Base-by-base conservation (phyloP, 257 asterid species). In the Forsythia suspensa region DNA sequence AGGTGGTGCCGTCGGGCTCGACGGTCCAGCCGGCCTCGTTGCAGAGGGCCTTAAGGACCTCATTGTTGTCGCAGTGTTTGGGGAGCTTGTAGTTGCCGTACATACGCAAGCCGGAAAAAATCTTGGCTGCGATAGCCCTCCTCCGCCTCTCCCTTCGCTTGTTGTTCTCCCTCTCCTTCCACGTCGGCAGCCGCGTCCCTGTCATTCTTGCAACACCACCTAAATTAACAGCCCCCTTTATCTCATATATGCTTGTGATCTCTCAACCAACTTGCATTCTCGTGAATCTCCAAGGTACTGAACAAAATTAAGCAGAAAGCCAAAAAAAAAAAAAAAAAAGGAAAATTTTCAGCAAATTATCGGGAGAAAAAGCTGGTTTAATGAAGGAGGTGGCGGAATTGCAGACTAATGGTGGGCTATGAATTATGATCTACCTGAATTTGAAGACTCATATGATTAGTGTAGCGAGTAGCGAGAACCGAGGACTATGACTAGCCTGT, bases 141-240 rank as follows among this genome's bases (percentile, higher is more conserved):
- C 96, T 81, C 80, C 91, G 80, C 83, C 94, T 80, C 85, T 91
- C 96, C 48, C 96, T 78, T 77, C 90, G 83, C 83, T 91, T 91
- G 88, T 91, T 91, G 82, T 91, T 91, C 92, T 91, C 94, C 81
- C 94, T 85, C 85, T 91, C 96, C 87, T 88, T 91, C 94, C 94
- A 91, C 29, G 96, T 84, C 63, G 96, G 94, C 82, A 80, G 78
- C 80, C 96, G 87, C 81, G 90, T 73, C 74, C 91, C 94, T 24
- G 70, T 63, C 70, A 63, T 63, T 63, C n/a, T 63, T 4, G 6
- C 40, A 84, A 80, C 75, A 15, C 59, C 59, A 4, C 59, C 59
- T 15, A 6, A n/a, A 16, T 57, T 7, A n/a, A 18, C 66, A n/a
- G 66, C 29, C 5, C 13, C 70, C 2, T 88, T 87, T 88, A 87